These are phyloP conservation scores for Sporothrix humicola DNA, from an alignment of 2,329 filamentous ascomycete species.

Conservation along the genomic window DNA sequence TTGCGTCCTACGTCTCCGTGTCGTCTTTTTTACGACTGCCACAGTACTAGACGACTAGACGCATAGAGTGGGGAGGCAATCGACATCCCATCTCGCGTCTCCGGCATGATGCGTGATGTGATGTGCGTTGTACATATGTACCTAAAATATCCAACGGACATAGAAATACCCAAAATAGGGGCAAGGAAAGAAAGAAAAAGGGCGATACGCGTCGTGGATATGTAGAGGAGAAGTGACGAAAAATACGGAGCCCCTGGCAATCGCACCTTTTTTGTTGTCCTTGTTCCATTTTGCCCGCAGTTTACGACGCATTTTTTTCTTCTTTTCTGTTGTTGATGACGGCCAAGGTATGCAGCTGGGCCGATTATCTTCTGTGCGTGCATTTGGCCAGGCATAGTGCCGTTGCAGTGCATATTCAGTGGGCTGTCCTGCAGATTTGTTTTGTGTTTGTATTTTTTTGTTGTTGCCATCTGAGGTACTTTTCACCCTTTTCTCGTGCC, in stretches of 20 bases:
- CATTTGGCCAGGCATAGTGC: slow-evolving; percentile 15
- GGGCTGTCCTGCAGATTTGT: not conserved
- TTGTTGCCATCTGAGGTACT: not conserved
- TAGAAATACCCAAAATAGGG: slow-evolving; percentile 17
- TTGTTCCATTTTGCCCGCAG: not conserved
- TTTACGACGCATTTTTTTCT: not conserved
- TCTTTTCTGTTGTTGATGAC: slow-evolving; percentile 9
- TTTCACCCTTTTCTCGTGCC: not conserved
- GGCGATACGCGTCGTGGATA: slow-evolving; percentile 2
- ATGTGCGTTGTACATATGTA: slow-evolving; percentile 4
- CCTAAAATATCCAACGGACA: not conserved
- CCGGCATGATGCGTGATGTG: slow-evolving; percentile 23
- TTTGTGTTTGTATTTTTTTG: not conserved
- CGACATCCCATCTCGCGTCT: slow-evolving; percentile 25
- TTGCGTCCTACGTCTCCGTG: not conserved
- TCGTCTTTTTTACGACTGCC: not conserved
- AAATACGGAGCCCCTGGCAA: not conserved
- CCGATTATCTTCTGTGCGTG: slow-evolving; percentile 17
- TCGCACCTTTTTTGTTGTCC: not conserved
- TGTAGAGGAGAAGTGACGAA: slow-evolving; percentile 25
- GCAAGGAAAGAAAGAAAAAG: not conserved
- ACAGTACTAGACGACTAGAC: no score
- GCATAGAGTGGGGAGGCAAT: not conserved
- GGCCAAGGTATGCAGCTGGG: slow-evolving; percentile 14
- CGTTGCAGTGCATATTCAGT: slow-evolving; percentile 24